Conservation (phyloP, 2,329 filamentous ascomycete genomes). For the Cladosporium phlei region DNA sequence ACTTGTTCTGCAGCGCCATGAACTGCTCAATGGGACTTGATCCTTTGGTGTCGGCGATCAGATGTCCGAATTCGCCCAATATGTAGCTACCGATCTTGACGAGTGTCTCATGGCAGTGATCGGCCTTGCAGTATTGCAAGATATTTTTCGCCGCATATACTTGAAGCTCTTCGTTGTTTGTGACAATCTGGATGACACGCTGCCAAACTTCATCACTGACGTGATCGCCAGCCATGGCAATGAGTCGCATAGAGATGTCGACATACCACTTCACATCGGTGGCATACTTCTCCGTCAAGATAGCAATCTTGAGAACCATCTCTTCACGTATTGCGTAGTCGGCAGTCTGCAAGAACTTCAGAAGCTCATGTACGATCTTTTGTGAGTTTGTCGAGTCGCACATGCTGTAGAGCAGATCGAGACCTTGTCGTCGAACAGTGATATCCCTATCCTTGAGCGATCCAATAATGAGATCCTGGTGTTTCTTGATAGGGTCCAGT, state of each 20-base stretch:
- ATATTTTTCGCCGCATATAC: conserved; percentile 94
- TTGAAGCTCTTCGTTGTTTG: conserved; percentile 97
- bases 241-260: conserved; percentile 88
- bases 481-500: conserved; percentile 93
- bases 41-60: conserved; percentile 85
- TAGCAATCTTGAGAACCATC: conserved; percentile 98
- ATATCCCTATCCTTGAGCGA: conserved; percentile 95
- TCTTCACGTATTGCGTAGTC: conserved; percentile 98
- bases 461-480: conserved; percentile 91
- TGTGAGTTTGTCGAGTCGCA: conserved; percentile 93
- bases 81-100: conserved; percentile 98
- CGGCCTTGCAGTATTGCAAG: conserved; percentile 83
- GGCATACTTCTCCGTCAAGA: conserved; percentile 96
- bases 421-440: conserved; percentile 88
- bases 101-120: conserved; percentile 92
- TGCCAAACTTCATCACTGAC: conserved; percentile 99
- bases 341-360: conserved; percentile 91
- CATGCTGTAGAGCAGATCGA: conserved; percentile 98
- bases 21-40: conserved; percentile 98
- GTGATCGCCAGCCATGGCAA: conserved; percentile 95
- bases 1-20: conserved; percentile 83
- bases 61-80: conserved; percentile 91
- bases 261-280: conserved; percentile 99
- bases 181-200: conserved; percentile 95
- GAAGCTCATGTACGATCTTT: conserved; percentile 84